Evolutionary conservation across 768 basidiomycete species (phyloP), one percentile per base, ranked within the genome.

Genomic region (Boletus subcaerulescens): DNA sequence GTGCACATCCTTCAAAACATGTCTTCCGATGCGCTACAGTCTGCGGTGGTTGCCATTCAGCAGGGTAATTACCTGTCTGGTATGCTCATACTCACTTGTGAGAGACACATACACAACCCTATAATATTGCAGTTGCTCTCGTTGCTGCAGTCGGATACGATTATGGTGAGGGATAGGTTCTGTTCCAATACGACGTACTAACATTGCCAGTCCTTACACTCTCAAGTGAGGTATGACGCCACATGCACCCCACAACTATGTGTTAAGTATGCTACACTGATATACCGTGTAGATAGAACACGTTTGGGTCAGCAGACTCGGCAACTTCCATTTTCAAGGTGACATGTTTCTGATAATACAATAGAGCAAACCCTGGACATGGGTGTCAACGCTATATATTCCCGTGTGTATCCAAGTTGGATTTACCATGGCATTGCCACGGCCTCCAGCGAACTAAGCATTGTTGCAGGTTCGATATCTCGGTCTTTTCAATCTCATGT

Each of bases 301-400:
- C 41, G 44, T 60, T 2, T 60, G 59, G 55, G 59, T 61, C 9
- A 24, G 59, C 5, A 14, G 8, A 43, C 11, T 29, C 26, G 26
- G 24, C 12, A 8, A 0, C 24, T 9, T 29, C 26, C 9, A 29
- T 18, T 43, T 3, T n/a, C 1, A 35, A 15, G 2, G 12, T 7
- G 1, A 29, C 7, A 11, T 17, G 4, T 10, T 22, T 2, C 45
- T 60, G 35, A 57, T 39, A 6, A 14, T 5, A 9, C 14, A 15
- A 3, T n/a, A 61, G 60, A 39, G 4, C 10, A 53, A 40, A 15
- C 59, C 45, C 2, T 61, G 60, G 60, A 51, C 55, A 1, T 43
- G 41, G 46, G 52, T 54, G 11, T 60, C 60, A 3, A 50, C 45
- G 3, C 15, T 60, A 11, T 61, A 50, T 31, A 12, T 60, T 39